Percentiles rank a stretch among this genome's conserved stretches.
Conservation (phyloP, 192 early-diverging fungal genomes). For the Podila minutissima region DNA sequence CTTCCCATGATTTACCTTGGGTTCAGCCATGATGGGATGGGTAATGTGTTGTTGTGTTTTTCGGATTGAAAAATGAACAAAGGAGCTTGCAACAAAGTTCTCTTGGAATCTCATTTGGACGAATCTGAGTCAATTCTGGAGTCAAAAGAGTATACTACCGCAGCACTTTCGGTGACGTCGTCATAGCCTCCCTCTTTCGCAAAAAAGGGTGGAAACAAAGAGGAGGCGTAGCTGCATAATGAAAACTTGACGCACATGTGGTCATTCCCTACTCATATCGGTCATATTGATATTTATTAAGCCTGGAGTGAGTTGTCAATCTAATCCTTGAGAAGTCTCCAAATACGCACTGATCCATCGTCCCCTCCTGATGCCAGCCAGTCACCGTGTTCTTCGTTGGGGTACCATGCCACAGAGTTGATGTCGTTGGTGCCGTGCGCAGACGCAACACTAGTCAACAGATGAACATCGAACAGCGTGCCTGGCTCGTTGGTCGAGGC, state of each 20-base stretch:
- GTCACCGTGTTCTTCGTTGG: conserved; percentile 64
- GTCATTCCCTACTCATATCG: neutral
- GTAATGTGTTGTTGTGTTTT: conserved; percentile 8
- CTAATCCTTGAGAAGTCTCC: conserved; percentile 62
- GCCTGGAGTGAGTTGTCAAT: no score
- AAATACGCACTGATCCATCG: conserved; percentile 87
- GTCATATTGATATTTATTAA: neutral
- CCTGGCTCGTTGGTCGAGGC: conserved; percentile 33
- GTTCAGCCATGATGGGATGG: conserved; percentile 38
- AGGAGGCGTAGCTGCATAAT: no score
- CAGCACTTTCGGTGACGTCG: no score
- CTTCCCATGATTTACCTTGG: conserved; percentile 27
- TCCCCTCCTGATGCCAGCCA: conserved; percentile 92
- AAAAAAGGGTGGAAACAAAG: no score
- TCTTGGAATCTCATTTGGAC: no score
- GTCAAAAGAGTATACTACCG: no score
- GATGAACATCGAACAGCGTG: conserved; percentile 14
- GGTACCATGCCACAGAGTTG: conserved; percentile 91
- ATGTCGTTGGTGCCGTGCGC: conserved; percentile 91
- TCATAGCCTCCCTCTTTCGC: no score
- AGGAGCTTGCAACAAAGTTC: no score
- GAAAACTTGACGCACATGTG: no score
- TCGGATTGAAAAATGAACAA: neutral
- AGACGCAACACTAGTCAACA: conserved; percentile 56
- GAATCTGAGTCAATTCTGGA: no score